phyloP scores from a whole-genome alignment of 2,329 filamentous ascomycete genomes.

The Paecilomyces dactylethromorphus region DNA sequence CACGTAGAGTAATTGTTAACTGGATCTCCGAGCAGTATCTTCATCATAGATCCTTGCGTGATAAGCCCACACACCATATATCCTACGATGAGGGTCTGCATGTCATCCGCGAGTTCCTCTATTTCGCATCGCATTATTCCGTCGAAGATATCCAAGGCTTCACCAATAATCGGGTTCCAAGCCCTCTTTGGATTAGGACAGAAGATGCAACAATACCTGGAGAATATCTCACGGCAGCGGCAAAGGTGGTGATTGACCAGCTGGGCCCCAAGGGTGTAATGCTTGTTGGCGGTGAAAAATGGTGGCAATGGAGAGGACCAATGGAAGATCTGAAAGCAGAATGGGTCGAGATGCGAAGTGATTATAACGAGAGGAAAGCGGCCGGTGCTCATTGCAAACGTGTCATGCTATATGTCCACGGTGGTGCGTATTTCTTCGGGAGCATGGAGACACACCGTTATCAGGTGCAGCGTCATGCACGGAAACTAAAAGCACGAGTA shows the following conservation, averaged over 20 bases:
- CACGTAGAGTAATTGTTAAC: not conserved
- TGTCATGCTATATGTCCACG: conserved; percentile 90
- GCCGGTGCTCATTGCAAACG: conserved; percentile 56
- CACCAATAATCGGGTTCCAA: conserved; percentile 84
- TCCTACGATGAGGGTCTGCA: conserved; percentile 91
- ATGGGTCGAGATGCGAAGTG: conserved; percentile 91
- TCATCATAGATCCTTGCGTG: conserved; percentile 64
- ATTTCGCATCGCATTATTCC: conserved; percentile 78
- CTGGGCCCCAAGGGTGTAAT: conserved; percentile 70
- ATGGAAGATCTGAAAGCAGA: conserved; percentile 68
- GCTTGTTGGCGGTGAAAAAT: conserved; percentile 70
- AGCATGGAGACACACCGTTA: conserved; percentile 97
- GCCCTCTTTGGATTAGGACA: conserved; percentile 78
- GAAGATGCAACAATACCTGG: conserved; percentile 62
- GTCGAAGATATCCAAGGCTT: conserved; percentile 92
- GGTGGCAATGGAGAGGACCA: conserved; percentile 81
- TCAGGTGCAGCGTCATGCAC: conserved; percentile 90
- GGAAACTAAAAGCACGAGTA: conserved; percentile 85
- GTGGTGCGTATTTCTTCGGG: conserved; percentile 92
- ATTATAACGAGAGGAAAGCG: conserved; percentile 67
- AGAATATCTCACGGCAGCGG: conserved; percentile 59
- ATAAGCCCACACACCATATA: conserved; percentile 83
- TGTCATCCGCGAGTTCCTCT: conserved; percentile 77
- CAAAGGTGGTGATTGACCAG: conserved; percentile 61
- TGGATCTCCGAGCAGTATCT: conserved; percentile 57